Conservation (phyloP, 1,139 yeast genomes). For the Yamadazyma mexicana region DNA sequence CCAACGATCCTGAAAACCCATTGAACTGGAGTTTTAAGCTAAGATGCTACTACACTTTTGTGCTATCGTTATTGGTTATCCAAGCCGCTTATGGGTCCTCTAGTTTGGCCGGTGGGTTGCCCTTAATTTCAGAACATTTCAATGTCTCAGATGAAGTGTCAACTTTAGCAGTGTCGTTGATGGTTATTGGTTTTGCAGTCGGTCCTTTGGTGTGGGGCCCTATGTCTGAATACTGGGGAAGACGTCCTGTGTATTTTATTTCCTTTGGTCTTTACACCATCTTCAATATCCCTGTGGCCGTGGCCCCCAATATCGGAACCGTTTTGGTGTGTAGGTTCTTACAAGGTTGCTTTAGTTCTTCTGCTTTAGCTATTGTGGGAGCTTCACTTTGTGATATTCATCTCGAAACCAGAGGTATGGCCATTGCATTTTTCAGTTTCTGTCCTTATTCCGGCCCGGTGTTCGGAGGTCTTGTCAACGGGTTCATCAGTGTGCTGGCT, state of each 20-base stretch:
- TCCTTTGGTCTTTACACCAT: slow-evolving; percentile 73
- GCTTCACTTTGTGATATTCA: slow-evolving; percentile 89
- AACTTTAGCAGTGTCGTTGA: slow-evolving; percentile 73
- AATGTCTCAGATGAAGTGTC: slow-evolving; percentile 77
- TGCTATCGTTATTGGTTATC: slow-evolving; percentile 68
- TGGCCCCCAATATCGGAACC: slow-evolving; percentile 81
- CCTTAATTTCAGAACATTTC: slow-evolving; percentile 60
- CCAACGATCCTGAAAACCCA: slow-evolving; percentile 84
- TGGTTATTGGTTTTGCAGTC: slow-evolving; percentile 85
- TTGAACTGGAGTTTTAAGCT: slow-evolving; percentile 66
- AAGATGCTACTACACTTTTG: slow-evolving; percentile 69
- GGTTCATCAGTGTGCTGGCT: slow-evolving; percentile 74
- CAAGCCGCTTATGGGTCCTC: slow-evolving; percentile 91
- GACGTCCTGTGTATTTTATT: slow-evolving; percentile 79
- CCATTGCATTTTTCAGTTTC: slow-evolving; percentile 87
- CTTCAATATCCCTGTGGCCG: slow-evolving; percentile 87
- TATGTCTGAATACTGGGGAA: slow-evolving; percentile 78
- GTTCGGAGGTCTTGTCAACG: slow-evolving; percentile 85
- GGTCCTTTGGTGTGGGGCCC: slow-evolving; percentile 95
- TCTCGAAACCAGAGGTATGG: slow-evolving; percentile 77
- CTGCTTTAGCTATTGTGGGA: slow-evolving; percentile 84
- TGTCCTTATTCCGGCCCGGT: slow-evolving; percentile 95
- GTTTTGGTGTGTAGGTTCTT: slow-evolving; percentile 78
- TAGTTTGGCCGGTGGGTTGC: slow-evolving; percentile 82
- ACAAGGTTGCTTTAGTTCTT: slow-evolving; percentile 83